These are phyloP conservation scores for Podila epicladia DNA, from an alignment of 192 early-diverging fungal species.

Conservation along the genomic window DNA sequence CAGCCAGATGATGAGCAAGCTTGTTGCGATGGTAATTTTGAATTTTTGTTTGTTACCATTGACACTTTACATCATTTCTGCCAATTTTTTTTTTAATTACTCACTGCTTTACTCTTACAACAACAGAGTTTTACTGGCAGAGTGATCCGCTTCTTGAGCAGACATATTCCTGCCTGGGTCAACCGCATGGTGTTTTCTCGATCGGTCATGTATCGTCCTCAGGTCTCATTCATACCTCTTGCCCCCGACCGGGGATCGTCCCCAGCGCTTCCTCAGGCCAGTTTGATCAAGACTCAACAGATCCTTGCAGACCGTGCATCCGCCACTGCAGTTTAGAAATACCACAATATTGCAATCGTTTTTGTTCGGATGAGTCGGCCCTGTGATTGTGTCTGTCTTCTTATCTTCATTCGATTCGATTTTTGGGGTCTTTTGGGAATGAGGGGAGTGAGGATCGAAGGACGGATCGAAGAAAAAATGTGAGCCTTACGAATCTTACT, in stretches of 20 bases:
- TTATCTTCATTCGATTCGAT: too few species aligned
- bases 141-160: neutral
- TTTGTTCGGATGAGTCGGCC: too few species aligned
- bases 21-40: neutral
- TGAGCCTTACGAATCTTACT: too few species aligned
- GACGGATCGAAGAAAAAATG: too few species aligned
- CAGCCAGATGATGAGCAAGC: constrained; percentile 2
- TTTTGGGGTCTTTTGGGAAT: too few species aligned
- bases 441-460: too few species aligned
- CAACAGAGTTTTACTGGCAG: neutral
- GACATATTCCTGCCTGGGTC: neutral
- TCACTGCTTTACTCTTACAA: too few species aligned
- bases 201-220: neutral
- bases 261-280: neutral
- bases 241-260: neutral
- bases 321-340: too few species aligned
- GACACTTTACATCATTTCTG: too few species aligned
- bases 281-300: neutral
- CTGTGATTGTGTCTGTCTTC: too few species aligned
- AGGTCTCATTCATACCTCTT: neutral
- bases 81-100: too few species aligned
- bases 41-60: neutral
- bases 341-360: too few species aligned
- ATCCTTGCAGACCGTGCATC: neutral
- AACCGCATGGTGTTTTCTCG: neutral